phyloP scores from a whole-genome alignment of 2,329 filamentous ascomycete species.

The Didymella sp. region DNA sequence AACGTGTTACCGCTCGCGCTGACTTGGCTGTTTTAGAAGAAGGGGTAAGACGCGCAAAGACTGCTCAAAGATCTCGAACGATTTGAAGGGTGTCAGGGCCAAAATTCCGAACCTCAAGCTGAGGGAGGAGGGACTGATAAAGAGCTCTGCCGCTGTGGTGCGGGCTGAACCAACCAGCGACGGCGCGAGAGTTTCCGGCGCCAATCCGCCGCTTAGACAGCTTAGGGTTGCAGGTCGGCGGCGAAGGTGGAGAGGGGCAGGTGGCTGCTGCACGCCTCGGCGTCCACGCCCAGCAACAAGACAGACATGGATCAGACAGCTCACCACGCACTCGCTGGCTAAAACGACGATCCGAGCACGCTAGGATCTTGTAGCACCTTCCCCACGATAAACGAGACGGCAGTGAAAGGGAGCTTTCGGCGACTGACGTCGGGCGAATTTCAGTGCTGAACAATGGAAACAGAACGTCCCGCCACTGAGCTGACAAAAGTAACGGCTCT shows the following conservation, averaged over 20 bases:
- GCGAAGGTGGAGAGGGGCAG: slow-evolving; percentile 8
- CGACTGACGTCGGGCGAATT: slow-evolving; percentile 14
- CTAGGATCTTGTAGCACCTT: slow-evolving; percentile 33
- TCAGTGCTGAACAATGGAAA: background rate
- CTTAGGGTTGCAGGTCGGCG: slow-evolving; percentile 19
- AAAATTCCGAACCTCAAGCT: background rate
- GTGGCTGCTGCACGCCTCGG: slow-evolving; percentile 17
- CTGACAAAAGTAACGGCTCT: slow-evolving; percentile 14
- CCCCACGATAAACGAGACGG: slow-evolving; percentile 32
- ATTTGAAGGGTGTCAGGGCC: background rate
- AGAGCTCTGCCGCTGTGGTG: slow-evolving; percentile 2
- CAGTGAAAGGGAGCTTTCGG: slow-evolving; percentile 16
- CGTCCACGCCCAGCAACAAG: slow-evolving; percentile 8
- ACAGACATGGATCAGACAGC: slow-evolving; percentile 17
- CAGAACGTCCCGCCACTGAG: slow-evolving; percentile 6
- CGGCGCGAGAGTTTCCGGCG: slow-evolving; percentile 11
- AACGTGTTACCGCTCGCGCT: slow-evolving; percentile 12
- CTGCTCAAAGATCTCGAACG: slow-evolving; percentile 2
- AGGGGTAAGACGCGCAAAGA: background rate
- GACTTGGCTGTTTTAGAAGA: background rate
- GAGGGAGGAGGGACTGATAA: slow-evolving; percentile 14
- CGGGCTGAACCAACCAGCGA: slow-evolving; percentile 12
- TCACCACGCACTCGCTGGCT: slow-evolving; percentile 19
- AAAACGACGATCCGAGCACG: slow-evolving; percentile 23
- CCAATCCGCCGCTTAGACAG: slow-evolving; percentile 14